Conservation (phyloP, 257 asterid species). For the Orobanche coerulescens region DNA sequence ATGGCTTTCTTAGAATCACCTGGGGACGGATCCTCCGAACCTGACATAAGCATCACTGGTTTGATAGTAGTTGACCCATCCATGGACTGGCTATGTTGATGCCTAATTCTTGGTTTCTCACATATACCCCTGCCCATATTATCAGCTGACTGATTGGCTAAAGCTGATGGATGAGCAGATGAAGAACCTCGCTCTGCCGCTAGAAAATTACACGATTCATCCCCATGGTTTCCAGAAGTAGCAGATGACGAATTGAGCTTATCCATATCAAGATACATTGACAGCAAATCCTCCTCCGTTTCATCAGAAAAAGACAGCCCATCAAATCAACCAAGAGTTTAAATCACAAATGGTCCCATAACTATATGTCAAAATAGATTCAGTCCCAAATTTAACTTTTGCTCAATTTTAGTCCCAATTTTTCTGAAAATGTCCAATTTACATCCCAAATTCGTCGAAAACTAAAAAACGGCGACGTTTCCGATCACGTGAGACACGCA, state of each 20-base stretch:
- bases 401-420: too few relatives aligned
- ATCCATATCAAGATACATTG: conserved; percentile 84
- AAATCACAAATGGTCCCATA: too few relatives aligned
- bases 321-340: too few relatives aligned
- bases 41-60: conserved; percentile 76
- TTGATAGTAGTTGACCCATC: conserved; percentile 86
- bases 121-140: conserved; percentile 26
- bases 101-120: conserved; percentile 74
- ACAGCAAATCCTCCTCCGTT: conserved; percentile 70
- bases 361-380: too few relatives aligned
- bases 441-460: too few relatives aligned
- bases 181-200: conserved; percentile 38
- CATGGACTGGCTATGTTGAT: conserved; percentile 98
- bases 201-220: conserved; percentile 51
- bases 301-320: conserved; percentile 86
- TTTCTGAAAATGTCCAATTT: too few relatives aligned
- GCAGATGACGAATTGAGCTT: conserved; percentile 73
- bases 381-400: too few relatives aligned
- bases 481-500: too few relatives aligned
- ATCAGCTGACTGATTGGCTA: conserved; percentile 28
- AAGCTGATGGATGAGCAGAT: conserved; percentile 28
- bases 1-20: conserved; percentile 79
- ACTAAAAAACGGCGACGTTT: too few relatives aligned
- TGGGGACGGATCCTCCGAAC: conserved; percentile 63
- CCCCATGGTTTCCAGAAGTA: conserved; percentile 64